Evolutionary conservation across 2,329 filamentous ascomycete species (phyloP).

Genomic region (Colletotrichum lindemuthianum): DNA sequence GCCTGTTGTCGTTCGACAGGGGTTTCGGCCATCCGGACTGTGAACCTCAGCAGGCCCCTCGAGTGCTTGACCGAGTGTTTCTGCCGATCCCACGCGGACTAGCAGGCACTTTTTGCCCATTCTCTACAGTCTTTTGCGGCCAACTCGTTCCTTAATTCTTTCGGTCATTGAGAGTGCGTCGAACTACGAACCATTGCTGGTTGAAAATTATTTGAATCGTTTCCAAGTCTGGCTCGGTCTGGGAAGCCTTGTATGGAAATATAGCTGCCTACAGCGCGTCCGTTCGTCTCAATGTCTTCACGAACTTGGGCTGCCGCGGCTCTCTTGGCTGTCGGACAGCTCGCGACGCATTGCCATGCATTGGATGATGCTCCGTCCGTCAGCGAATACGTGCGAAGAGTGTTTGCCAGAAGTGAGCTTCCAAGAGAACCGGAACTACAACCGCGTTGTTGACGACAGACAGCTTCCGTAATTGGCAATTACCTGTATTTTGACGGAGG

Average conservation of each 20-base stretch:
- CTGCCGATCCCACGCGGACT: no score
- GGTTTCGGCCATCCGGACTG: not conserved
- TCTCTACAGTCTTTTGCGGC: no score
- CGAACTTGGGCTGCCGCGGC: conserved; percentile 8
- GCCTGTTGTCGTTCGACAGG: conserved; percentile 2
- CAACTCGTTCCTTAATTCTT: no score
- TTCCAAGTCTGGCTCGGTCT: no score
- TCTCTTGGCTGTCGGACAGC: conserved; percentile 18
- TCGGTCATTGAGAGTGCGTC: no score
- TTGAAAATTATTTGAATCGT: no score
- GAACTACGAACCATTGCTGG: no score
- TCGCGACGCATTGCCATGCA: conserved; percentile 4
- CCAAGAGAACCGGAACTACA: no score
- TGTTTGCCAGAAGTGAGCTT: conserved; percentile 18
- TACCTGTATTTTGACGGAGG: conserved; percentile 33
- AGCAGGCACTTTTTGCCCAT: no score
- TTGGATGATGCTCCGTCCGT: conserved; percentile 17
- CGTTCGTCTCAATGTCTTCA: conserved; percentile 8
- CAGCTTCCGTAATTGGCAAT: conserved; percentile 26
- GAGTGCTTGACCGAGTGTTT: not conserved
- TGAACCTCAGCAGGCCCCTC: conserved; percentile 6
- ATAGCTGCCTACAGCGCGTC: not conserved
- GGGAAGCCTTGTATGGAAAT: not conserved
- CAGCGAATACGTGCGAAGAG: conserved; percentile 22
- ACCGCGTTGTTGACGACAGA: not conserved